Evolutionary conservation across 2,329 filamentous ascomycete species (phyloP).

Genomic region (Diaporthe ilicicola): DNA sequence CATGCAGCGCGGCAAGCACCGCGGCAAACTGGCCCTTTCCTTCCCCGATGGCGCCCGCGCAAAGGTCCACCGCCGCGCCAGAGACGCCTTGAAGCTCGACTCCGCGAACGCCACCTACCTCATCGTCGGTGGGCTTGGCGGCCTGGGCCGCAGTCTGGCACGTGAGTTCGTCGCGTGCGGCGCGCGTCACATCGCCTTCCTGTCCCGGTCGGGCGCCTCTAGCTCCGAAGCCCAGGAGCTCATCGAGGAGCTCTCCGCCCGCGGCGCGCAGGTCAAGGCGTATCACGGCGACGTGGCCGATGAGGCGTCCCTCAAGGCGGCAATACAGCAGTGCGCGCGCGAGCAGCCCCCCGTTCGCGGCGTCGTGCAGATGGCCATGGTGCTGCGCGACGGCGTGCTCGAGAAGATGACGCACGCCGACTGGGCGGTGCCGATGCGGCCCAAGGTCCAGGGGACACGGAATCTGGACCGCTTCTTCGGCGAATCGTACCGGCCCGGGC

Average conservation of each 20-base stretch:
- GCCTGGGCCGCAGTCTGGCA: constrained; percentile 43
- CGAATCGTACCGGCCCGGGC: not conserved
- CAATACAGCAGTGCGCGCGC: constrained; percentile 9
- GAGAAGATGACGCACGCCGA: constrained; percentile 29
- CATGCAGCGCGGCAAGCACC: constrained; percentile 40
- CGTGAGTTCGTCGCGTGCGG: constrained; percentile 43
- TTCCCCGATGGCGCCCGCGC: constrained; percentile 31
- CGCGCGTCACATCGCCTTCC: constrained; percentile 41
- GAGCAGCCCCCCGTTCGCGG: constrained; percentile 45
- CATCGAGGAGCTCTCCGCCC: constrained; percentile 36
- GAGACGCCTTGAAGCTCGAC: constrained; percentile 22
- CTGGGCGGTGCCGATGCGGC: constrained; percentile 24
- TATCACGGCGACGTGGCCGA: constrained; percentile 43
- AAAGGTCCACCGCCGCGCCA: not conserved
- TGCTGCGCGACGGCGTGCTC: constrained; percentile 38
- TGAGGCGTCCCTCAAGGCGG: constrained; percentile 31
- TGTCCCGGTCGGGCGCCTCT: constrained; percentile 40
- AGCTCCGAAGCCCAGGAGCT: constrained; percentile 34
- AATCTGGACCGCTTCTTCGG: constrained; percentile 28
- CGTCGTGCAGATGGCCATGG: constrained; percentile 53
- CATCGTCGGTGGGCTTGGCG: constrained; percentile 46
- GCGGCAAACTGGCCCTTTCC: constrained; percentile 45
- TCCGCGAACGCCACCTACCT: constrained; percentile 43
- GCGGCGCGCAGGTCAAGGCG: constrained; percentile 37
- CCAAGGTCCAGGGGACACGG: constrained; percentile 31